phyloP scores from a whole-genome alignment of 768 basidiomycete species.

The Suillus bovinus region DNA sequence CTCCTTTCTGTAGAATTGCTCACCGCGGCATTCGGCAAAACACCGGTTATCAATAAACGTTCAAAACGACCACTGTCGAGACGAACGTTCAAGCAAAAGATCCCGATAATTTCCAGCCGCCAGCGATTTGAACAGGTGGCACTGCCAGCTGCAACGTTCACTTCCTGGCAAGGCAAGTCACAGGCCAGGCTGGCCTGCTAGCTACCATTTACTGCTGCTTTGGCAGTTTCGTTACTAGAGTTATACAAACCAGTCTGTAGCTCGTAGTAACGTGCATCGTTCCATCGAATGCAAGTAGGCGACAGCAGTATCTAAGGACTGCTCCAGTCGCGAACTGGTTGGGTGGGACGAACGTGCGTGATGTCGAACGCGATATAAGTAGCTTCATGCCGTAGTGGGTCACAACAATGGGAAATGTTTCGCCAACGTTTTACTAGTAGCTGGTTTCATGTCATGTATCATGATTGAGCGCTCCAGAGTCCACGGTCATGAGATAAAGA shows the following conservation, averaged over 20 bases:
- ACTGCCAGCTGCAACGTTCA: not conserved
- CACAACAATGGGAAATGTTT: not conserved
- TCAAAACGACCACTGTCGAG: constrained; percentile 19
- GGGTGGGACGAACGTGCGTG: not conserved
- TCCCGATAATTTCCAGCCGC: not conserved
- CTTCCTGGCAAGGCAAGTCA: not conserved
- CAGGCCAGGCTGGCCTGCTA: not conserved
- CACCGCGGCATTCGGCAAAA: not conserved
- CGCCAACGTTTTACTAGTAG: too few relatives aligned
- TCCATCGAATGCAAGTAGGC: not conserved
- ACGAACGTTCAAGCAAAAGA: constrained; percentile 30
- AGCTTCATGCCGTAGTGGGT: not conserved
- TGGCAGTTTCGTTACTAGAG: not conserved
- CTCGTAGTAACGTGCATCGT: not conserved
- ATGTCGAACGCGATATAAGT: not conserved
- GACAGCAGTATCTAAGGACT: not conserved
- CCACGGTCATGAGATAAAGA: not conserved
- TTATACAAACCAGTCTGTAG: not conserved
- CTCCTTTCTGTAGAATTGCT: not conserved
- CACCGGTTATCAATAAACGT: constrained; percentile 1
- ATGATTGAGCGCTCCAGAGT: not conserved
- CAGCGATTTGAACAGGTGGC: not conserved
- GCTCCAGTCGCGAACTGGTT: not conserved
- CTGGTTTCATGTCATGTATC: not conserved
- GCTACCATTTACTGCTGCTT: not conserved